Percentiles rank a stretch among this genome's conserved stretches.
Conservation (phyloP, 495 filamentous ascomycete species). For the Xylaria scruposa region DNA sequence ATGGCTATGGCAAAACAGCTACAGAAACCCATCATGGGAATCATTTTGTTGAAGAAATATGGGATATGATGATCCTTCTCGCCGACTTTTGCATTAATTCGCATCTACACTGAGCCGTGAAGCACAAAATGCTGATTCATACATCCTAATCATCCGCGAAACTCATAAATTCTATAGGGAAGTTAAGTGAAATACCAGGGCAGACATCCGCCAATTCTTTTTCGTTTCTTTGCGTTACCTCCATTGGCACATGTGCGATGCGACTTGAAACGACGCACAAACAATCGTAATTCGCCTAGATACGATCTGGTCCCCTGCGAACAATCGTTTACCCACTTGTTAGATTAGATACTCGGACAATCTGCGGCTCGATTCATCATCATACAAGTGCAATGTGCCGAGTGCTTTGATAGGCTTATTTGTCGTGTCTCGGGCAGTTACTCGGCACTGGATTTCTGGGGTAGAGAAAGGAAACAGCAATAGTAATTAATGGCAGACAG, state of each 20-base stretch:
- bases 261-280: conserved; percentile 17
- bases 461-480: not conserved
- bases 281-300: conserved; percentile 1
- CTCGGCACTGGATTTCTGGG: conserved; percentile 3
- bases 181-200: not conserved
- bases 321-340: not conserved
- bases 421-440: conserved; percentile 18
- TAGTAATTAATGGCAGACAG: not conserved
- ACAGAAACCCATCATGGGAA: not conserved
- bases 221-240: not conserved
- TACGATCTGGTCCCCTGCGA: not conserved
- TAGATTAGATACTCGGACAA: conserved; percentile 11
- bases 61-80: not conserved
- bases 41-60: not conserved
- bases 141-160: not conserved
- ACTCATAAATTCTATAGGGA: conserved; percentile 8
- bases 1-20: not conserved
- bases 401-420: not conserved
- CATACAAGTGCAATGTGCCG: not conserved
- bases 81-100: not conserved
- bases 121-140: conserved; percentile 9
- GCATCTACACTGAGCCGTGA: not conserved
- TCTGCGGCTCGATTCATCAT: conserved; percentile 1
- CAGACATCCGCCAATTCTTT: conserved; percentile 2
- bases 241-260: conserved; percentile 21